Percentiles rank a stretch among this genome's conserved stretches.
Conservation (phyloP, 2,329 filamentous ascomycete genomes). For the Samsoniella hepiali region DNA sequence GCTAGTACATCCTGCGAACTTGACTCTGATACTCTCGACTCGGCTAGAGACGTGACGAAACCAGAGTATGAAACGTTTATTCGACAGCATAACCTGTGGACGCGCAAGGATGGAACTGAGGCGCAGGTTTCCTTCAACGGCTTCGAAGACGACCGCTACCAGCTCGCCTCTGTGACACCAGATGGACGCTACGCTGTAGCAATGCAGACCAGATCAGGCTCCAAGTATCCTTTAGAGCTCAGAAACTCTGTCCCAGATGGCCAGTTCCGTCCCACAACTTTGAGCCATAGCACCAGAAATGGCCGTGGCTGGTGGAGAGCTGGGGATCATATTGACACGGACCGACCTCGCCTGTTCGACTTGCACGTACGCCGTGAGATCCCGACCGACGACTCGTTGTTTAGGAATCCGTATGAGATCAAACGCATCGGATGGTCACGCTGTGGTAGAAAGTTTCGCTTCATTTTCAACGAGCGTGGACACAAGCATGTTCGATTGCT, state of each 20-base stretch:
- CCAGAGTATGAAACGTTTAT: neutral
- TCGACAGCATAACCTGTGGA: neutral
- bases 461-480: conserved; percentile 29
- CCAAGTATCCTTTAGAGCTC: neutral
- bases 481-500: conserved; percentile 26
- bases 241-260: neutral
- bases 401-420: conserved; percentile 25
- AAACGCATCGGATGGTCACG: conserved; percentile 25
- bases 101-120: neutral
- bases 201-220: neutral
- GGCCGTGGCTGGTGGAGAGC: neutral
- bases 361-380: conserved; percentile 24
- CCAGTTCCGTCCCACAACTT: neutral
- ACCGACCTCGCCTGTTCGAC: conserved; percentile 19
- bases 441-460: conserved; percentile 26
- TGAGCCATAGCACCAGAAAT: neutral
- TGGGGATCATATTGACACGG: conserved; percentile 11
- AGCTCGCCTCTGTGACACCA: conserved; percentile 23
- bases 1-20: neutral
- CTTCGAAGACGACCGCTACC: conserved; percentile 2
- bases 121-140: neutral
- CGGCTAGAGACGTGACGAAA: neutral
- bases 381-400: conserved; percentile 23
- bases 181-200: conserved; percentile 14
- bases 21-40: neutral